Percentiles rank a stretch among this genome's conserved stretches.
Evolutionary conservation across 495 filamentous ascomycete species (phyloP).

Genomic region (Lophiotrema nucula): DNA sequence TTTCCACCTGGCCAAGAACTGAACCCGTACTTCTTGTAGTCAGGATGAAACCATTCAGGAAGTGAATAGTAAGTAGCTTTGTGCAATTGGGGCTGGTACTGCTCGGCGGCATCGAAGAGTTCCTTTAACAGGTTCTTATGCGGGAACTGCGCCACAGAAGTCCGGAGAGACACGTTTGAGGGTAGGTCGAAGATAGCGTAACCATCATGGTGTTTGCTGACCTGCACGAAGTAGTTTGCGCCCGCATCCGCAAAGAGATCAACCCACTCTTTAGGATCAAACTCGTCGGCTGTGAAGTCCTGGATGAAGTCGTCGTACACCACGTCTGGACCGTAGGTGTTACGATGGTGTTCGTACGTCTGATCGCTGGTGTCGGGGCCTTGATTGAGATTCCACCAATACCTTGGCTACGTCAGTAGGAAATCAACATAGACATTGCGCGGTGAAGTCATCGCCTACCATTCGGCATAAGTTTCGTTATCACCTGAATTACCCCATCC

Average conservation of each 20-base stretch:
- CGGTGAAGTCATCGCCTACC: too few species aligned
- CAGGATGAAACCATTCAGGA: constrained; percentile 52
- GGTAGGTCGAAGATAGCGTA: constrained; percentile 55
- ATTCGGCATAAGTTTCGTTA: constrained; percentile 54
- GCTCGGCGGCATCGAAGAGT: constrained; percentile 48
- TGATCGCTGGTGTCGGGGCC: constrained; percentile 36
- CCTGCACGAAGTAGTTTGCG: constrained; percentile 57
- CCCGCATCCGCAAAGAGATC: constrained; percentile 56
- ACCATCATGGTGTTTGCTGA: constrained; percentile 55
- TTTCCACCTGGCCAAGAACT: constrained; percentile 42
- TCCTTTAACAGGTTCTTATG: constrained; percentile 49
- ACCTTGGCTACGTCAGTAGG: constrained; percentile 24
- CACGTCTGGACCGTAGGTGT: constrained; percentile 50
- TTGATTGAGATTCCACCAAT: constrained; percentile 45
- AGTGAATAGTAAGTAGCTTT: constrained; percentile 50
- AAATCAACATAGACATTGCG: too few species aligned
- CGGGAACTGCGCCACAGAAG: constrained; percentile 48
- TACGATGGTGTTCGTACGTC: constrained; percentile 51
- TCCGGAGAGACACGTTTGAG: constrained; percentile 44
- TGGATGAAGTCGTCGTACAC: constrained; percentile 58
- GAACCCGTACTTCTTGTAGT: constrained; percentile 50
- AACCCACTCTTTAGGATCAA: constrained; percentile 55
- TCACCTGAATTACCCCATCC: constrained; percentile 54
- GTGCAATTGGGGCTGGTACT: constrained; percentile 51
- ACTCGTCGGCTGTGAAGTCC: constrained; percentile 52